phyloP scores from a whole-genome alignment of 371 early-diverging fungal species.

The Mortierella sp. region DNA sequence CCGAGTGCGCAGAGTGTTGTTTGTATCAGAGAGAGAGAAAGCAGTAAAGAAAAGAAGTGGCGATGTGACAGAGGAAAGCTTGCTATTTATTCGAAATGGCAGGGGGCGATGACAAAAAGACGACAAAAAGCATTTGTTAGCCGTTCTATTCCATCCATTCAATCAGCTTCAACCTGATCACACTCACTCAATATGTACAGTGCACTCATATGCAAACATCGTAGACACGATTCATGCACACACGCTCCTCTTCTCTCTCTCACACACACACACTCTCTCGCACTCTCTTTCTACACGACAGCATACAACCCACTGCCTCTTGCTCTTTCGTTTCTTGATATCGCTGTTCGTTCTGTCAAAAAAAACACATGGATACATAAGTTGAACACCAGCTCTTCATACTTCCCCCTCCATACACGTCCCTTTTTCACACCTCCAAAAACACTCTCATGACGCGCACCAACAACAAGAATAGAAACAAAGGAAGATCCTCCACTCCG shows the following conservation, averaged over 20 bases:
- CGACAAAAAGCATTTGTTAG: no score
- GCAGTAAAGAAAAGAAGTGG: not conserved
- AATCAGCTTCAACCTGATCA: no score
- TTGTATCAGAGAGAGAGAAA: not conserved
- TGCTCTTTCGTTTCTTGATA: not conserved
- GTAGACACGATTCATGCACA: no score
- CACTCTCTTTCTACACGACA: not conserved
- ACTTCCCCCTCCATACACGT: not conserved
- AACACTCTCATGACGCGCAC: not conserved
- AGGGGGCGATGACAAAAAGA: no score
- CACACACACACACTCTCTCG: no score
- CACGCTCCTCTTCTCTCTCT: not conserved
- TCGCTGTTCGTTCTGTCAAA: no score
- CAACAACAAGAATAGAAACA: not conserved
- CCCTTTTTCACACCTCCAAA: not conserved
- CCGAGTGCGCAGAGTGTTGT: not conserved
- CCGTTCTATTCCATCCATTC: no score
- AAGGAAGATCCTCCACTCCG: constrained; percentile 9
- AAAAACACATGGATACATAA: constrained; percentile 6
- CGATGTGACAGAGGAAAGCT: not conserved
- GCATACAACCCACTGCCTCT: not conserved
- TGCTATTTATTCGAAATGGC: no score
- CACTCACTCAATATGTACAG: no score
- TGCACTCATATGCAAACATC: no score
- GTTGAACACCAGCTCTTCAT: no score